These are phyloP conservation scores for Tolypocladium paradoxum DNA, from an alignment of 2,329 filamentous ascomycete species.

Conservation along the genomic window DNA sequence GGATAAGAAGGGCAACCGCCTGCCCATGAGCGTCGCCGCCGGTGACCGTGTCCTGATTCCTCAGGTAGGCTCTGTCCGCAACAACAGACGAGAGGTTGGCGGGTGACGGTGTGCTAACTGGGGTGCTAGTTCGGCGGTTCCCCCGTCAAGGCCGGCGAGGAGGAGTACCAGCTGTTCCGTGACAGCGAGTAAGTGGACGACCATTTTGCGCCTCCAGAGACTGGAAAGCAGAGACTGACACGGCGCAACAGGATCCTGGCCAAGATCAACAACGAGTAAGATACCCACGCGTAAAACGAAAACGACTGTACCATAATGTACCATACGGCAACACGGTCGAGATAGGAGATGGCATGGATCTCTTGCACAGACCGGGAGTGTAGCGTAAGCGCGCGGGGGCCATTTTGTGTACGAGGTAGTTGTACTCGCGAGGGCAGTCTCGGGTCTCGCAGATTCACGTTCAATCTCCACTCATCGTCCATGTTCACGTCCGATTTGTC, in stretches of 20 bases:
- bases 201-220: not conserved
- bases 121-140: slow-evolving; percentile 73
- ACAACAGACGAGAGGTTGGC: not conserved
- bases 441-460: slow-evolving; percentile 12
- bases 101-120: slow-evolving; percentile 12
- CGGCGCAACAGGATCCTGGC: slow-evolving; percentile 65
- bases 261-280: slow-evolving; percentile 96
- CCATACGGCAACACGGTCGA: slow-evolving; percentile 14
- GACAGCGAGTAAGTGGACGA: slow-evolving; percentile 79
- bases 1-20: slow-evolving; percentile 80
- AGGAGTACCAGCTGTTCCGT: slow-evolving; percentile 92
- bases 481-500: not conserved
- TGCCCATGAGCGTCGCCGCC: slow-evolving; percentile 69
- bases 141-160: slow-evolving; percentile 93
- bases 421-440: slow-evolving; percentile 7
- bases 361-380: slow-evolving; percentile 2
- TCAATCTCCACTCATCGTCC: slow-evolving; percentile 17
- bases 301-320: slow-evolving; percentile 25
- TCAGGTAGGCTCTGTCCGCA: slow-evolving; percentile 50
- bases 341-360: slow-evolving; percentile 1
- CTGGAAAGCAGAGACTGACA: not conserved
- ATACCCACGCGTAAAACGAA: slow-evolving; percentile 11
- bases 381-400: not conserved
- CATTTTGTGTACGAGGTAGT: not conserved
- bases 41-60: slow-evolving; percentile 96